These are phyloP conservation scores for Flaveria floridana DNA, from an alignment of 140 eudicot species.

Conservation along the genomic window DNA sequence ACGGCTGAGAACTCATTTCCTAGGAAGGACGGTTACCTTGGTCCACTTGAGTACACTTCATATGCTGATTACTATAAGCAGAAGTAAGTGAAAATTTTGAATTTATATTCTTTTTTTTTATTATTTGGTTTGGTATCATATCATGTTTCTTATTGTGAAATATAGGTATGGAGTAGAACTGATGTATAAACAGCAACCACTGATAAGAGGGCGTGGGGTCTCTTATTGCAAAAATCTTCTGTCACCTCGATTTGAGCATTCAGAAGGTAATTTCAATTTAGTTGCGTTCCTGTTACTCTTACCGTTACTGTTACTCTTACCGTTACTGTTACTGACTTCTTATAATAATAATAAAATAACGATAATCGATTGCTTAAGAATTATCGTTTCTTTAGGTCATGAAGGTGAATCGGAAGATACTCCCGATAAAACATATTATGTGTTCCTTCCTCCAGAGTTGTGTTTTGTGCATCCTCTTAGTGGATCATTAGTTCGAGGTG, in stretches of 20 bases:
- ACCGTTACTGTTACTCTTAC: background rate
- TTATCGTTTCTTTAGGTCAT: slow-evolving; percentile 41
- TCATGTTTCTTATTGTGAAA: slow-evolving; percentile 12
- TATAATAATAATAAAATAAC: background rate
- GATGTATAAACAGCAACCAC: slow-evolving; percentile 76
- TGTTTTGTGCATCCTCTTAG: slow-evolving; percentile 95
- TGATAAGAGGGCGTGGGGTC: slow-evolving; percentile 95
- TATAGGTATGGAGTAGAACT: slow-evolving; percentile 94
- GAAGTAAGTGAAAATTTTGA: slow-evolving; percentile 55
- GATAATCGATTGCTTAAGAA: slow-evolving; percentile 2
- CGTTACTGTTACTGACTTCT: too few relatives aligned
- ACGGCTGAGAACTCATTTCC: slow-evolving; percentile 98
- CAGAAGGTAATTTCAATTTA: slow-evolving; percentile 57
- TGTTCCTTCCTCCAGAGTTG: slow-evolving; percentile 92
- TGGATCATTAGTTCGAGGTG: slow-evolving; percentile 90
- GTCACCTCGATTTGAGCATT: slow-evolving; percentile 96
- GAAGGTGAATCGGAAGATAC: slow-evolving; percentile 81
- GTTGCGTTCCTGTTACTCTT: background rate
- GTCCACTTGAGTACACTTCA: slow-evolving; percentile 97
- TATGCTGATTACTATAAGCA: slow-evolving; percentile 95
- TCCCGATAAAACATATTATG: slow-evolving; percentile 87
- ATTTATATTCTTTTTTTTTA: background rate
- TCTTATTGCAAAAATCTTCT: slow-evolving; percentile 98
- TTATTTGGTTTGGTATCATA: slow-evolving; percentile 26
- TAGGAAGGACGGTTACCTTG: slow-evolving; percentile 98